Conservation (phyloP, 1,284 basidiomycete genomes). For the Schizopora paradoxa region DNA sequence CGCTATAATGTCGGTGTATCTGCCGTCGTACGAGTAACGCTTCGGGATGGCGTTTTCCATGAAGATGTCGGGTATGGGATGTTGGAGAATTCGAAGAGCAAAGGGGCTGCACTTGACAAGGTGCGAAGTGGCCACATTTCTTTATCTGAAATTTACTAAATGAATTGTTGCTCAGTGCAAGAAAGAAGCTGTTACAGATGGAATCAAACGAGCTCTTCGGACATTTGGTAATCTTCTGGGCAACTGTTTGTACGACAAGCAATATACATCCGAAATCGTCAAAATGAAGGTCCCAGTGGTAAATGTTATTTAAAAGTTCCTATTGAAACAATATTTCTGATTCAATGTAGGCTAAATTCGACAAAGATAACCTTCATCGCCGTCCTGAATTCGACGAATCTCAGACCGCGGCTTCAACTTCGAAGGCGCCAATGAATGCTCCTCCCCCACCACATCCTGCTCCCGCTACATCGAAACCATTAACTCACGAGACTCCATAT, state of each 20-base stretch:
- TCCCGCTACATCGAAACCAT: not conserved
- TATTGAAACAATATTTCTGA: not conserved
- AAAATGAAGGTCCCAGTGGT: constrained; percentile 84
- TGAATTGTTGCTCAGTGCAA: constrained; percentile 63
- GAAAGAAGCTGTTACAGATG: constrained; percentile 97
- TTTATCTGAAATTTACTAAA: constrained; percentile 2
- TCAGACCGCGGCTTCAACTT: constrained; percentile 8
- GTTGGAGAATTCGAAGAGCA: constrained; percentile 80
- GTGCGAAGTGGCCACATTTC: constrained; percentile 41
- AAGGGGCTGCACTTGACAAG: constrained; percentile 88
- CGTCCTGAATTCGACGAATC: constrained; percentile 66
- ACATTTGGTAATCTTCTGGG: constrained; percentile 94
- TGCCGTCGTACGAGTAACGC: constrained; percentile 81
- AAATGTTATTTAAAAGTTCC: constrained; percentile 29
- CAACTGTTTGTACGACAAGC: constrained; percentile 94
- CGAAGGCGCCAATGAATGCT: constrained; percentile 1
- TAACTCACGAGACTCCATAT: constrained; percentile 5
- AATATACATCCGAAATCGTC: constrained; percentile 76
- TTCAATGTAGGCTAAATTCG: constrained; percentile 65
- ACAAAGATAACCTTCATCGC: constrained; percentile 67
- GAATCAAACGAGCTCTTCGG: constrained; percentile 82
- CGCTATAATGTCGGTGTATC: constrained; percentile 77
- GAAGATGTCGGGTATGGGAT: constrained; percentile 93
- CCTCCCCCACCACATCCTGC: not conserved
- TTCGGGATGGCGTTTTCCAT: constrained; percentile 86